Evolutionary conservation across 1,284 basidiomycete genomes (phyloP).

Genomic region (Ceratobasidium sp.): DNA sequence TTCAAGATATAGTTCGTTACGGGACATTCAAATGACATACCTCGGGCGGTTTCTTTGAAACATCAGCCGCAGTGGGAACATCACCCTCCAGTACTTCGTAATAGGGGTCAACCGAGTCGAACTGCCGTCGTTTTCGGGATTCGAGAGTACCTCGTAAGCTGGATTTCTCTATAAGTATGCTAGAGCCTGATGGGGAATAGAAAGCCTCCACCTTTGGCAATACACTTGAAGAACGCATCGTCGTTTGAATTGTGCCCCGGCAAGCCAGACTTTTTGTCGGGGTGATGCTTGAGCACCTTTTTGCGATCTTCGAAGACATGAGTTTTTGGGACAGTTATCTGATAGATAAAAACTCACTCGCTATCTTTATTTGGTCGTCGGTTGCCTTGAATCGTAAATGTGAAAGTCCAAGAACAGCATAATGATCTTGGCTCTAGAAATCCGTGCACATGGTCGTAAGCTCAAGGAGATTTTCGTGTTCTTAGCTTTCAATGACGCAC

Average conservation of each 20-base stretch:
- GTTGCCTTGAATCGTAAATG: slow-evolving; percentile 88
- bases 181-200: neutral
- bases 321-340: slow-evolving; percentile 38
- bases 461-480: slow-evolving; percentile 5
- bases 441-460: slow-evolving; percentile 14
- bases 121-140: slow-evolving; percentile 91
- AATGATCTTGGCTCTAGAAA: slow-evolving; percentile 93
- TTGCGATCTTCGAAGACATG: slow-evolving; percentile 74
- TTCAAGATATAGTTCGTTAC: slow-evolving; percentile 36
- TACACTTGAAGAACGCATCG: slow-evolving; percentile 99
- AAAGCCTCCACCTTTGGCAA: slow-evolving; percentile 73
- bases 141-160: slow-evolving; percentile 89
- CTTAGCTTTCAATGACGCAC: slow-evolving; percentile 52
- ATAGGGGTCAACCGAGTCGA: slow-evolving; percentile 92
- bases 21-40: slow-evolving; percentile 2
- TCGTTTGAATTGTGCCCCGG: slow-evolving; percentile 79
- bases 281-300: slow-evolving; percentile 99
- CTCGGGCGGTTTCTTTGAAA: slow-evolving; percentile 59
- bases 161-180: neutral
- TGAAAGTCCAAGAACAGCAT: slow-evolving; percentile 93
- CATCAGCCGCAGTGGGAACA: slow-evolving; percentile 70
- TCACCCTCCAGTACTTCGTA: slow-evolving; percentile 80
- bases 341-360: slow-evolving; percentile 68
- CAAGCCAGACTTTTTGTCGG: slow-evolving; percentile 93
- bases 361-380: slow-evolving; percentile 93